These are phyloP conservation scores for Hypoxylon sp. DNA, from an alignment of 2,329 filamentous ascomycete species.

Conservation along the genomic window DNA sequence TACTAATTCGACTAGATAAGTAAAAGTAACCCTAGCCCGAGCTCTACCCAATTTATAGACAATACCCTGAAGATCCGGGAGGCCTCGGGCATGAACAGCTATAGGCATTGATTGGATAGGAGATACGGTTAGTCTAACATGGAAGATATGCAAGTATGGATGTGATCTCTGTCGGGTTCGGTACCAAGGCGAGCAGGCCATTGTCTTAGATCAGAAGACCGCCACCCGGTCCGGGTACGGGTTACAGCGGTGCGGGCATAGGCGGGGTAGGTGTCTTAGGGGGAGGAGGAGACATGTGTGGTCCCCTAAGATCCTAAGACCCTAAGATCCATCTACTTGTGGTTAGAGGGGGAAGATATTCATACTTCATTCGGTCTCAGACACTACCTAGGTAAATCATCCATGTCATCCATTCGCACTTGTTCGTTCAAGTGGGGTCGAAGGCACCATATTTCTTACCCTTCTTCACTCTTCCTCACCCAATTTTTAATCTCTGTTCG, in stretches of 20 bases:
- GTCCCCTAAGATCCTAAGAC: neutral
- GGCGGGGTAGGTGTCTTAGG: constrained; percentile 35
- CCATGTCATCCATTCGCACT: constrained; percentile 26
- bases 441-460: constrained; percentile 9
- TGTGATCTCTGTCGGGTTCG: constrained; percentile 39
- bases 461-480: neutral
- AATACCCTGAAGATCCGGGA: constrained; percentile 29
- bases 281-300: constrained; percentile 6
- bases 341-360: constrained; percentile 14
- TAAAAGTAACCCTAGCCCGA: constrained; percentile 16
- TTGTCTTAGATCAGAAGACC: constrained; percentile 45
- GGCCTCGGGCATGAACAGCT: constrained; percentile 34
- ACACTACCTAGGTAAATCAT: constrained; percentile 3
- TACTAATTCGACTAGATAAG: constrained; percentile 29
- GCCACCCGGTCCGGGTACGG: constrained; percentile 42
- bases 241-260: constrained; percentile 41
- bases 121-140: constrained; percentile 24
- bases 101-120: constrained; percentile 36
- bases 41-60: constrained; percentile 38
- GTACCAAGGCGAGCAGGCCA: constrained; percentile 32
- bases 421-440: constrained; percentile 30
- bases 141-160: constrained; percentile 33
- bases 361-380: constrained; percentile 32
- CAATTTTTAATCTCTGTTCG: constrained; percentile 11
- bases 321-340: neutral